Base-by-base conservation (phyloP, 148 eudicot species). In the Rhododendron henanense region DNA sequence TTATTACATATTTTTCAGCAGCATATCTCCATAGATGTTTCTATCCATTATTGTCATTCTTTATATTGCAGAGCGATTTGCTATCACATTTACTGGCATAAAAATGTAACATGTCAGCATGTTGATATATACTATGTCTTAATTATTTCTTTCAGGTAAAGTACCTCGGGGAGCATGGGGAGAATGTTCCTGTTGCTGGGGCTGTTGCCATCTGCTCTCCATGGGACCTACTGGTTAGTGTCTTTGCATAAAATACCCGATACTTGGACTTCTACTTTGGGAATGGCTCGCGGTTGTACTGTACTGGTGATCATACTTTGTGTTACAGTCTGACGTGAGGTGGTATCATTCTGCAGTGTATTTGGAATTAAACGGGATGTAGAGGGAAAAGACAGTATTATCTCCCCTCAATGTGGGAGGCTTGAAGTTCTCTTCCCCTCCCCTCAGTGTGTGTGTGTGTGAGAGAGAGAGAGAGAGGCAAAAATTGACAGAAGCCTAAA, bases 201-300 rank as follows among this genome's bases (percentile, higher is more conserved):
- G 99, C 99, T 35, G 98, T 87, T 84, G 93, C 98, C 86, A 85
- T 97, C 82, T 95, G 95, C 92, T 95, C 94, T 86, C 99, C 99
- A 19, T 97, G 99, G 98, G 99, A 97, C 88, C 94, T 97, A 86
- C 92, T 97, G 98, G 99, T 95, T 83, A 90, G 97, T 88, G 75
- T 85, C 77, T 85, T 85, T 19, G 28, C 18, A 63, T 11, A 18
- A 45, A 19, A 28, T 67, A 63, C 7, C 19, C 1, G 2, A 65
- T 83, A 10, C 11, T 81, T 35, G 15, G 10, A 57, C 41, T 39
- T 61, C 44, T 23, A 82, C 2, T 48, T 9, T 35, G 45, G 31
- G 31, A 33, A 48, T 35, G 48, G 61, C 10, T 73, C 33, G 33
- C 10, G 1, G 14, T 14, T 15, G 28, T 47, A 5, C 31, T 65